These are phyloP conservation scores for Kluyveromyces nonfermentans DNA, from an alignment of 805 yeast species.

Conservation along the genomic window DNA sequence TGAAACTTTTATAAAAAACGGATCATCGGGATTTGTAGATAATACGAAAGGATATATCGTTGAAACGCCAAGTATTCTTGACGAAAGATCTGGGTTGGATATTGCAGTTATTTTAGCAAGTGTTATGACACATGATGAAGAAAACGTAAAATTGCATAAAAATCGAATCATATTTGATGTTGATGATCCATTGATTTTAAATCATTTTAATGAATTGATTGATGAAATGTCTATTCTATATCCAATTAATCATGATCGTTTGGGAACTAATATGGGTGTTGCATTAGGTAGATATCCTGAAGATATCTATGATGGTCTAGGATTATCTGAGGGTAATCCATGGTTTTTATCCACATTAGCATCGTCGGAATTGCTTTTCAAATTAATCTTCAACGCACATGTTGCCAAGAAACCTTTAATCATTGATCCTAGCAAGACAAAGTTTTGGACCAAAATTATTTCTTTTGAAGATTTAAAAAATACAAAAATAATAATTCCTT, in stretches of 20 bases:
- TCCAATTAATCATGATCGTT: constrained; percentile 56
- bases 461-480: constrained; percentile 9
- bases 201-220: constrained; percentile 54
- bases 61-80: constrained; percentile 50
- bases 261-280: constrained; percentile 37
- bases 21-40: constrained; percentile 31
- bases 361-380: constrained; percentile 56
- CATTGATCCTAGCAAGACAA: constrained; percentile 22
- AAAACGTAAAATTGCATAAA: constrained; percentile 14
- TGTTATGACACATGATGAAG: constrained; percentile 36
- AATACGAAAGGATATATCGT: constrained; percentile 44
- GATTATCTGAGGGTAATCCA: constrained; percentile 75
- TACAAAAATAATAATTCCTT: constrained; percentile 19
- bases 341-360: constrained; percentile 80
- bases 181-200: constrained; percentile 46
- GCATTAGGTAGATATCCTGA: constrained; percentile 92
- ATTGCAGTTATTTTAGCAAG: constrained; percentile 52
- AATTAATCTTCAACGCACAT: constrained; percentile 39
- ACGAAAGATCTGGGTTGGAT: constrained; percentile 64
- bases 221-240: constrained; percentile 64
- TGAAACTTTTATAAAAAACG: constrained; percentile 16
- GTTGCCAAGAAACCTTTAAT: constrained; percentile 35
- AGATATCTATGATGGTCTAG: constrained; percentile 74
- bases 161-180: constrained; percentile 50
- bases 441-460: constrained; percentile 19